These are phyloP conservation scores for Fusarium kyushuense DNA, from an alignment of 2,329 filamentous ascomycete species.

Conservation along the genomic window DNA sequence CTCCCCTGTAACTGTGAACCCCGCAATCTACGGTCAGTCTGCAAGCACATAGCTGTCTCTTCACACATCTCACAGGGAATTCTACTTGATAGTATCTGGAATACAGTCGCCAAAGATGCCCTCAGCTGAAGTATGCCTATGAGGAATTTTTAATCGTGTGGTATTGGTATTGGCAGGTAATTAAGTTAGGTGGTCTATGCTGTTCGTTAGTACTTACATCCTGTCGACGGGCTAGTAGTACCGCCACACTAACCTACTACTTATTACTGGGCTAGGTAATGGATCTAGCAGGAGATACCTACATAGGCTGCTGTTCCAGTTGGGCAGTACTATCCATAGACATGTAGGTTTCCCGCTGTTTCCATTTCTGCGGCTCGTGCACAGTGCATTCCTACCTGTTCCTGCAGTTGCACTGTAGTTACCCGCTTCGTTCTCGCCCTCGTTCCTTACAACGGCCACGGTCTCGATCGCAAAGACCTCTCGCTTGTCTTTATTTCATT, in stretches of 20 bases:
- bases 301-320: too few species aligned
- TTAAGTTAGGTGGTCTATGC: background rate
- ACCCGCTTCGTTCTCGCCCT: conserved; percentile 31
- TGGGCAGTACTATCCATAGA: too few species aligned
- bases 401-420: conserved; percentile 17
- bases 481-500: conserved; percentile 16
- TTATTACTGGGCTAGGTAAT: too few species aligned
- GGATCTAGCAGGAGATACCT: too few species aligned
- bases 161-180: conserved; percentile 1
- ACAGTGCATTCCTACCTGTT: conserved; percentile 19
- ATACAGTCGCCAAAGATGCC: background rate
- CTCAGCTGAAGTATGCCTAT: background rate
- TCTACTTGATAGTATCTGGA: background rate
- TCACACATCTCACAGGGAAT: background rate
- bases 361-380: conserved; percentile 3
- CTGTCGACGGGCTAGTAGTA: too few species aligned
- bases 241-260: too few species aligned
- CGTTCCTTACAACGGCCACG: conserved; percentile 20
- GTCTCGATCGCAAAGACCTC: conserved; percentile 22
- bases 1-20: conserved; percentile 16
- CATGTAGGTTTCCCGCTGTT: background rate
- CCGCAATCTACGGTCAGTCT: conserved; percentile 3
- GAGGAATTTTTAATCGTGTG: conserved; percentile 24
- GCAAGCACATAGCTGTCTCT: background rate
- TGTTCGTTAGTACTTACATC: background rate